Base-by-base conservation (phyloP, 176 grass and related monocot species). In the Cenchrus fungigraminus region DNA sequence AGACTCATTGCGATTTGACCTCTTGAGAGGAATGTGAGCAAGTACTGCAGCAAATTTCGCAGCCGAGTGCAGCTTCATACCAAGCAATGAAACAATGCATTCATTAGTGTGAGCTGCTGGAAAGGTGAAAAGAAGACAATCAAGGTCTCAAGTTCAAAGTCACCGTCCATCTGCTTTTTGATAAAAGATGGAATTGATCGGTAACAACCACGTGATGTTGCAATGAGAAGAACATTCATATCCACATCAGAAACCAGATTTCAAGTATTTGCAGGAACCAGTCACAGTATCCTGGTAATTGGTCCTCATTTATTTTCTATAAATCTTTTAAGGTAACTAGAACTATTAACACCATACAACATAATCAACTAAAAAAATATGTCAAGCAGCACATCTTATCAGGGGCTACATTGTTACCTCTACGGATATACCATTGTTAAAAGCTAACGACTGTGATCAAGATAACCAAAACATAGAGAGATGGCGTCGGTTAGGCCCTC, bases 401-500 rank as follows among this genome's bases (percentile, higher is more conserved):
- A 55, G 51, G 16, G 28, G 6, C 22, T 62, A 78, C 56, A 44
- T 22, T 20, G 52, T 37, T 42, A 76, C 20, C 12, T 50, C 14
- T 6, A 65, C 4, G 20, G 43, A 1, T 46, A 49, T 29, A 72
- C 11, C 11, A 73, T 31, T 32, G 49, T 54, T 52, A 76, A 58
- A 77, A 14, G 44, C 44, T 12, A 25, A 46, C 7, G 9, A 11
- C 60, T 37, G 31, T 79, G 76, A 79, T 65, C 62, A 40, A 68
- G 63, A 80, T 80, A 28, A 59, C 50, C 66, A 82, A 71, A 11
- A 10, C 32, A 77, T 54, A 49, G 25, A 42, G 25, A 42, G 60
- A 63, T 82, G 43, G 52, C 74, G 73, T 79, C 59, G 74, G 51
- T 76, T 76, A 76, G 76, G 20, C 46, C 25, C 56, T 86, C 85